phyloP scores from a whole-genome alignment of 306 rosid species.

The Medicago ruthenica region DNA sequence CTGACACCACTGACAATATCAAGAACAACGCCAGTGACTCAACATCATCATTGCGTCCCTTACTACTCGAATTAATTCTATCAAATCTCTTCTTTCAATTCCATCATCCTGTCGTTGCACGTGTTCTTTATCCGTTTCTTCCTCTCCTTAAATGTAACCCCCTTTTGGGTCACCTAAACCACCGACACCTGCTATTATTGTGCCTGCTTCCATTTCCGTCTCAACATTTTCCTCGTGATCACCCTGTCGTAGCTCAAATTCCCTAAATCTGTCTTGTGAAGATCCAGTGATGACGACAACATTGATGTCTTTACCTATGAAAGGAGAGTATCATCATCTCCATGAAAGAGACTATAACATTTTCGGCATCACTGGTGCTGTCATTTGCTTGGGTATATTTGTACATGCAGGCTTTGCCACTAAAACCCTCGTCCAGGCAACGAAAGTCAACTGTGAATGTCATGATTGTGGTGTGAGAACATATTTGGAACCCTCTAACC shows the following conservation, averaged over 20 bases:
- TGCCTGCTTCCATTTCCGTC: slow-evolving; percentile 86
- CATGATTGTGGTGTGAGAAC: slow-evolving; percentile 46
- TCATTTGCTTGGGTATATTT: slow-evolving; percentile 47
- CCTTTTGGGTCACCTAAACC: slow-evolving; percentile 63
- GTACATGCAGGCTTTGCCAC: slow-evolving; percentile 89
- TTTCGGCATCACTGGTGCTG: not conserved
- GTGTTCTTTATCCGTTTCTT: slow-evolving; percentile 63
- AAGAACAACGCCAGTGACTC: not conserved
- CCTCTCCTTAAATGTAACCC: too few species aligned
- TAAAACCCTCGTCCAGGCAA: slow-evolving; percentile 87
- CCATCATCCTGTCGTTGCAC: slow-evolving; percentile 69
- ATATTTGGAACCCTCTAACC: slow-evolving; percentile 30
- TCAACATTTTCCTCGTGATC: slow-evolving; percentile 73
- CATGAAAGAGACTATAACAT: slow-evolving; percentile 51
- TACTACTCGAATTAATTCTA: slow-evolving; percentile 65
- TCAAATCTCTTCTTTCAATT: slow-evolving; percentile 77
- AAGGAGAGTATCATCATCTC: slow-evolving; percentile 57
- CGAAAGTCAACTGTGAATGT: slow-evolving; percentile 86
- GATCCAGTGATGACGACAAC: slow-evolving; percentile 65
- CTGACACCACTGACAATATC: not conserved
- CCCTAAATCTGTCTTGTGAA: slow-evolving; percentile 70
- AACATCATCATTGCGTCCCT: not conserved
- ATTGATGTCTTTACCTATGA: slow-evolving; percentile 75
- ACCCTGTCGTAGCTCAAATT: slow-evolving; percentile 80
- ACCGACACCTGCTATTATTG: slow-evolving; percentile 69